These are phyloP conservation scores for Leccinum disarticulatum DNA, from an alignment of 768 basidiomycete genomes.

Conservation along the genomic window DNA sequence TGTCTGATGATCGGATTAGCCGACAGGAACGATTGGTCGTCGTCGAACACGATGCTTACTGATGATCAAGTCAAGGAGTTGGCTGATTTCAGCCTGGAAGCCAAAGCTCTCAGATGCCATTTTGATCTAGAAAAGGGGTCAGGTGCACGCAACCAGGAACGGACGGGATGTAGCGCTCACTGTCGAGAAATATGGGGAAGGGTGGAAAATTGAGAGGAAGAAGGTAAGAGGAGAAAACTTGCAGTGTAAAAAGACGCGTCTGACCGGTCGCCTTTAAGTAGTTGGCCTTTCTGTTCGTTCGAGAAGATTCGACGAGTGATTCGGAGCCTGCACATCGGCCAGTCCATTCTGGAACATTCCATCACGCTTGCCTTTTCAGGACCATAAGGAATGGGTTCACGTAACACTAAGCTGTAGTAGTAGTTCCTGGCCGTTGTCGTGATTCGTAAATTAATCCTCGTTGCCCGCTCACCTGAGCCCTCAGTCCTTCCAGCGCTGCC, in stretches of 20 bases:
- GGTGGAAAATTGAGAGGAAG: slow-evolving; percentile 13
- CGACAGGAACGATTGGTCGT: neutral
- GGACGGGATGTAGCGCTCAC: slow-evolving; percentile 11
- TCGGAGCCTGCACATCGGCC: slow-evolving; percentile 7
- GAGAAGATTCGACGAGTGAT: slow-evolving; percentile 43
- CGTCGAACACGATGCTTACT: slow-evolving; percentile 50
- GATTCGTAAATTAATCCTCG: slow-evolving; percentile 47
- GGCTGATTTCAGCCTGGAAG: slow-evolving; percentile 99
- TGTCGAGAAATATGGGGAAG: slow-evolving; percentile 8
- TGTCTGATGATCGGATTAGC: slow-evolving; percentile 54
- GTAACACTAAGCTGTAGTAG: neutral
- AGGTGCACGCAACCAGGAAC: slow-evolving; percentile 1
- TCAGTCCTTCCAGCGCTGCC: slow-evolving; percentile 69
- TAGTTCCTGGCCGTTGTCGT: slow-evolving; percentile 38
- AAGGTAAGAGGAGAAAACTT: slow-evolving; percentile 2
- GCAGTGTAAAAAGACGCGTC: slow-evolving; percentile 18
- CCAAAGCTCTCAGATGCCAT: slow-evolving; percentile 89
- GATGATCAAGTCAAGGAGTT: slow-evolving; percentile 98
- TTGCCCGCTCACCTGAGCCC: slow-evolving; percentile 51
- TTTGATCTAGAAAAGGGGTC: slow-evolving; percentile 26
- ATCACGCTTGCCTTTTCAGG: slow-evolving; percentile 30
- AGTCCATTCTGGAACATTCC: slow-evolving; percentile 38
- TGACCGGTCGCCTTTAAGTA: slow-evolving; percentile 37
- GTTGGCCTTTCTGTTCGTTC: slow-evolving; percentile 32
- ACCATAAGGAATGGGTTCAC: neutral